Evolutionary conservation across 1,284 basidiomycete genomes (phyloP).

Genomic region (Microstroma glucosiphilum): DNA sequence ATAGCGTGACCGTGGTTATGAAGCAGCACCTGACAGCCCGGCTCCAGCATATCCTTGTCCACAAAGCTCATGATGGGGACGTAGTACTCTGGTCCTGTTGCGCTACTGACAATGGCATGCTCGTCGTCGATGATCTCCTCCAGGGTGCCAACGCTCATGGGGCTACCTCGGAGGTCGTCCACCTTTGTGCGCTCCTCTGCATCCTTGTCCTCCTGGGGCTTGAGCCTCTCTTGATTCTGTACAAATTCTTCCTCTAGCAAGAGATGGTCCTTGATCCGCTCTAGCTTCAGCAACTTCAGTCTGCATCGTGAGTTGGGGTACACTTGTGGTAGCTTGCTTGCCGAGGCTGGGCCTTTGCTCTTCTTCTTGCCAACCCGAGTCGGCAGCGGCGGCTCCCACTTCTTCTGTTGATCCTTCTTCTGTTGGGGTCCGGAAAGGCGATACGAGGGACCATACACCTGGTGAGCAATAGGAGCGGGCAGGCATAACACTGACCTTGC

Average conservation of each 20-base stretch:
- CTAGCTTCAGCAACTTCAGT: slow-evolving; percentile 87
- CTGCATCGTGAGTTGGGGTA: slow-evolving; percentile 92
- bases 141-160: slow-evolving; percentile 93
- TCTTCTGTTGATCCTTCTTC: slow-evolving; percentile 67
- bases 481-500: background rate
- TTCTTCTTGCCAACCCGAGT: slow-evolving; percentile 95
- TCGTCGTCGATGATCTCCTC: slow-evolving; percentile 99
- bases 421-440: background rate
- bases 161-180: slow-evolving; percentile 87
- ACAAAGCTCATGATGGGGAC: slow-evolving; percentile 98
- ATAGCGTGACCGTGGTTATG: slow-evolving; percentile 96
- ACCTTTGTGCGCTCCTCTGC: slow-evolving; percentile 90
- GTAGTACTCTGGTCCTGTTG: slow-evolving; percentile 93
- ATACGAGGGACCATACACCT: no score
- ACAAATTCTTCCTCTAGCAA: slow-evolving; percentile 97
- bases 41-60: slow-evolving; percentile 96
- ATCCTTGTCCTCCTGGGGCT: slow-evolving; percentile 78
- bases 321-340: slow-evolving; percentile 86
- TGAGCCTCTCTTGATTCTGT: slow-evolving; percentile 72
- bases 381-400: slow-evolving; percentile 98
- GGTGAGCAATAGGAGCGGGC: background rate
- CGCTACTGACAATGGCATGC: slow-evolving; percentile 93
- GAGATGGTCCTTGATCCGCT: slow-evolving; percentile 97
- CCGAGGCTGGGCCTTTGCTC: slow-evolving; percentile 80
- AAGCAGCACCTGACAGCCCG: slow-evolving; percentile 86